phyloP scores from a whole-genome alignment of 257 asterid species.

The Rehmannia glutinosa region DNA sequence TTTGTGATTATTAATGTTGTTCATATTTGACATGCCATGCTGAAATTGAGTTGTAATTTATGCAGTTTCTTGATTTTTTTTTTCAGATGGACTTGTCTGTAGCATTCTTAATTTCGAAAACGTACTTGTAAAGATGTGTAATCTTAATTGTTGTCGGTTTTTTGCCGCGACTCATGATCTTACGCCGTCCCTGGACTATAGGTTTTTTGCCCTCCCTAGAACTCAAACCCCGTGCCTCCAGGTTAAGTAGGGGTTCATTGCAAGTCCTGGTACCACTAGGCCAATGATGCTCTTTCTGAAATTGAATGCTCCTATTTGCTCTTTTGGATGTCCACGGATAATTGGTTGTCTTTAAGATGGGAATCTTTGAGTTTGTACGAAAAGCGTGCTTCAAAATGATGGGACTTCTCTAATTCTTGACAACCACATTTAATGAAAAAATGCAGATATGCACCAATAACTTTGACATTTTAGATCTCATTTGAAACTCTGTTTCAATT shows the following conservation, averaged over 20 bases:
- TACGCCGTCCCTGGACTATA: too few relatives aligned
- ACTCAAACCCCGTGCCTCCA: too few relatives aligned
- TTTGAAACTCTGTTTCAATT: background rate
- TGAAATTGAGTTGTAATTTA: constrained; percentile 17
- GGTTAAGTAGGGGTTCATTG: too few relatives aligned
- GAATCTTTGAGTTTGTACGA: background rate
- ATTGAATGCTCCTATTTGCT: background rate
- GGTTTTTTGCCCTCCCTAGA: too few relatives aligned
- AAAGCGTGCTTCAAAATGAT: background rate
- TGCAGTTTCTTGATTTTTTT: background rate
- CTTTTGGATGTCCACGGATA: background rate
- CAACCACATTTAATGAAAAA: background rate
- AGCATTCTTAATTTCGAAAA: background rate
- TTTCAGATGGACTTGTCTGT: background rate
- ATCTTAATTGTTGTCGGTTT: background rate
- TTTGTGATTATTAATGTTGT: constrained; percentile 3
- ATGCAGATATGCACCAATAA: background rate
- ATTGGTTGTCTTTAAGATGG: background rate
- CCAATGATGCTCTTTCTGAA: background rate
- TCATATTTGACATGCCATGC: background rate
- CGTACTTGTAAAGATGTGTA: background rate
- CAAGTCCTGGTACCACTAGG: too few relatives aligned
- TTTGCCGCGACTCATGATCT: too few relatives aligned
- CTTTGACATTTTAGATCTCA: background rate
- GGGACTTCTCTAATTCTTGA: background rate